Evolutionary conservation across 1,284 basidiomycete species (phyloP), one percentile per base, ranked within the genome.

Genomic region (Tylopilus sp.): DNA sequence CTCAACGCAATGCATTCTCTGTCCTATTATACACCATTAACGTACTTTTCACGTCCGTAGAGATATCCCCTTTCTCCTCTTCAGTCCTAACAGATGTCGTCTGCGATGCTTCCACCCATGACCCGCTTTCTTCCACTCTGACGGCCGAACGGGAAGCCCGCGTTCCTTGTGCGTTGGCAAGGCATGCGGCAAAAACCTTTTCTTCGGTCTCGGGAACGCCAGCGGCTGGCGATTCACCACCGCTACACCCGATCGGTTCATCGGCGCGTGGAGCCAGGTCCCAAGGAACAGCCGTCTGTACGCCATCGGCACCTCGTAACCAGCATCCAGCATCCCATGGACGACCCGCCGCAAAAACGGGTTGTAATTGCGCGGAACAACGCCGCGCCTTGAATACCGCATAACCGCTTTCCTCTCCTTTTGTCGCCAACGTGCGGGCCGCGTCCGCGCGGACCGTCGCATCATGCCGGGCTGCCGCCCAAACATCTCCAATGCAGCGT

Each of bases 401-500:
- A 52, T 46, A 44, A 55, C 61, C 13, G 64, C 59, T 18, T 51
- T 47, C 33, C 61, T 57, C 41, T 69, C 47, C 46, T 60, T 64
- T 19, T 64, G 63, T 25, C 59, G 56, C 68, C 66, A 70, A 44
- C 57, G 59, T 1, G 66, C 44, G 2, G 59, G 64, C 4, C 49
- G 48, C 1, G 56, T 53, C 21, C 55, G 56, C 3, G 45, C n/a
- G 1, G 54, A 42, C 6, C 70, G 65, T 13, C 57, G 56, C 15
- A 52, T 47, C 60, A 66, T 71, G 36, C 56, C 48, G 7, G 64
- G 58, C n/a, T 62, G 64, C 3, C 69, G 65, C 3, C 60, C 63
- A 56, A 81, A 77, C 19, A 81, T 68, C 13, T 70, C 65, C 15
- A 89, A 63, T 4, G 81, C 73, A 3, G 80, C 78, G 49, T 86